phyloP scores from a whole-genome alignment of 1,284 basidiomycete species.

The Testicularia cyperi region DNA sequence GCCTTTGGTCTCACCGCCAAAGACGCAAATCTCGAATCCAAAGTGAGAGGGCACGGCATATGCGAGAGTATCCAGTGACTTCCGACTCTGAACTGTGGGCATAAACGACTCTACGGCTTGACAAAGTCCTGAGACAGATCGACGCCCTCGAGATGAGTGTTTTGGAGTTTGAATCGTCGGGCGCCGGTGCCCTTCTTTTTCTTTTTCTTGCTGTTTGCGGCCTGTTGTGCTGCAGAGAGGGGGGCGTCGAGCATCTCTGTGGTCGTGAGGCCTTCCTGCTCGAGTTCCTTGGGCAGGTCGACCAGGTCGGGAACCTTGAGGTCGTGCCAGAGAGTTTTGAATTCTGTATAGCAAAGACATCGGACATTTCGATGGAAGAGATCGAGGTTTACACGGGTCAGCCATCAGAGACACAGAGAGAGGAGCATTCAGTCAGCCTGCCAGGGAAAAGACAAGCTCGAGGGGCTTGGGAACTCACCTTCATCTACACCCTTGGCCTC shows the following conservation, averaged over 20 bases:
- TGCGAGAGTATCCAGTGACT: too few species aligned
- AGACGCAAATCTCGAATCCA: too few species aligned
- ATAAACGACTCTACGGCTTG: too few species aligned
- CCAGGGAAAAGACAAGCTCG: not conserved
- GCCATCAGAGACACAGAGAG: too few species aligned
- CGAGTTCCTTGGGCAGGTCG: constrained; percentile 74
- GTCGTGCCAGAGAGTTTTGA: constrained; percentile 79
- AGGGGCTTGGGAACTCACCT: constrained; percentile 64
- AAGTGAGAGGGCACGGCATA: too few species aligned
- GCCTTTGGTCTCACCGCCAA: too few species aligned
- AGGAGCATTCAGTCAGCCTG: too few species aligned
- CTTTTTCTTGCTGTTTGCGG: constrained; percentile 35
- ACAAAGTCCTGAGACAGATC: constrained; percentile 71
- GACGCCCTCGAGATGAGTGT: constrained; percentile 77
- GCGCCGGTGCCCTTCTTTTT: constrained; percentile 44
- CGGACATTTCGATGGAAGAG: too few species aligned
- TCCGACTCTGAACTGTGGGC: too few species aligned
- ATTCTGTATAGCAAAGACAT: too few species aligned
- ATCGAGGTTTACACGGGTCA: too few species aligned
- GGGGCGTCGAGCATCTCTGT: constrained; percentile 44
- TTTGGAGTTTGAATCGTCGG: constrained; percentile 71
- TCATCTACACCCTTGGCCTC: constrained; percentile 75
- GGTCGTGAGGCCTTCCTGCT: constrained; percentile 62
- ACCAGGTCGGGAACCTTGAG: constrained; percentile 80
- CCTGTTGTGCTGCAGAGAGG: constrained; percentile 23